Percentiles rank a stretch among this genome's conserved stretches.
phyloP scores from a whole-genome alignment of 2,329 filamentous ascomycete species.

The Lomentospora prolificans region DNA sequence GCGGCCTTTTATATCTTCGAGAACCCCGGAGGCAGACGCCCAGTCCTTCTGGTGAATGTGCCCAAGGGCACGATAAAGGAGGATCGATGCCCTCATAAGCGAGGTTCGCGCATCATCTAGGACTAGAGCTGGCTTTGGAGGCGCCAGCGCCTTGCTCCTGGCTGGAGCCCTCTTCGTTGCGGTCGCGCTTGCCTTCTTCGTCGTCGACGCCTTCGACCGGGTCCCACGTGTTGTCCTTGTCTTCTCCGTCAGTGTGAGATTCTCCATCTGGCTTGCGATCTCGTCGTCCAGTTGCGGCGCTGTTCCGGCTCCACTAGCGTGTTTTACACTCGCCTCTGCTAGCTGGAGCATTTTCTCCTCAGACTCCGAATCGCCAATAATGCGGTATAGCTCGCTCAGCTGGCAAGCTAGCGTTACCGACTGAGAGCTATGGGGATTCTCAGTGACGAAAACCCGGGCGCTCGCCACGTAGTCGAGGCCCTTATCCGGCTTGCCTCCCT shows the following conservation, averaged over 20 bases:
- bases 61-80: conserved; percentile 32
- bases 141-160: conserved; percentile 13
- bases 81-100: conserved; percentile 27
- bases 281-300: neutral
- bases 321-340: conserved; percentile 37
- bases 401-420: conserved; percentile 36
- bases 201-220: conserved; percentile 16
- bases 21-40: conserved; percentile 43
- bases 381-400: conserved; percentile 45
- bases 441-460: conserved; percentile 37
- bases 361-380: conserved; percentile 33
- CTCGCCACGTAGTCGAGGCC: conserved; percentile 45
- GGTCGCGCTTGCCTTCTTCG: conserved; percentile 11
- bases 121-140: conserved; percentile 13
- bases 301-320: neutral
- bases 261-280: conserved; percentile 18
- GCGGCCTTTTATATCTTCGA: conserved; percentile 39
- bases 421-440: conserved; percentile 6
- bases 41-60: conserved; percentile 44
- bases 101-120: conserved; percentile 6
- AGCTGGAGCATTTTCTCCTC: conserved; percentile 33
- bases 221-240: conserved; percentile 6
- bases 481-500: conserved; percentile 48
- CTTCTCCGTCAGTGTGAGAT: conserved; percentile 20
- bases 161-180: conserved; percentile 12